Conservation (phyloP, 2,329 filamentous ascomycete genomes). For the Trichophyton rubrum region DNA sequence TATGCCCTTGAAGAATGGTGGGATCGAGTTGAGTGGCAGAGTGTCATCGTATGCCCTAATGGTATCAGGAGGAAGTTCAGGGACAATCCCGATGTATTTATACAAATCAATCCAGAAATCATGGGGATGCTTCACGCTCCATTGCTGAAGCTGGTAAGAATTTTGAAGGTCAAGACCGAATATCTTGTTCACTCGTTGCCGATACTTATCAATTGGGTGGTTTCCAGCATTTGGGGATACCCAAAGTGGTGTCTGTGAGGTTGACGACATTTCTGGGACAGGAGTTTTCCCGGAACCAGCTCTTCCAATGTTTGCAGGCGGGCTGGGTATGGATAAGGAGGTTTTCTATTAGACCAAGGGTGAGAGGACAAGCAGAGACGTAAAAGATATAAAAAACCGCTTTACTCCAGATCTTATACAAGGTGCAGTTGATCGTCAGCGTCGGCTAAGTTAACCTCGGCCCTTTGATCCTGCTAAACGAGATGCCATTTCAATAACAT, state of each 20-base stretch:
- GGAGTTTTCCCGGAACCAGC: not conserved
- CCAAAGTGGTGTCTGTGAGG: constrained; percentile 8
- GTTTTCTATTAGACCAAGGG: not conserved
- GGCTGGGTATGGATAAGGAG: no score
- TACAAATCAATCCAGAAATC: constrained; percentile 36
- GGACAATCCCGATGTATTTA: constrained; percentile 25
- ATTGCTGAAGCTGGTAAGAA: constrained; percentile 29
- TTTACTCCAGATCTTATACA: no score
- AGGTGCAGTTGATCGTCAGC: not conserved
- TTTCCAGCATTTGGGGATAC: constrained; percentile 11
- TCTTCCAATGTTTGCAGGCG: not conserved
- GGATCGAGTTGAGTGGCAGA: constrained; percentile 26
- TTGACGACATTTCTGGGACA: not conserved
- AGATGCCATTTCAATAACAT: not conserved
- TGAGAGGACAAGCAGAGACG: not conserved
- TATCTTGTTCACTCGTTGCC: constrained; percentile 11
- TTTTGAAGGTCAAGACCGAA: constrained; percentile 9
- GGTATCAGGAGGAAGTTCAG: constrained; percentile 21
- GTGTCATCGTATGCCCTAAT: constrained; percentile 28
- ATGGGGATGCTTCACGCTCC: constrained; percentile 30
- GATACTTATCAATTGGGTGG: constrained; percentile 13
- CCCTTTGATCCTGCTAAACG: not conserved
- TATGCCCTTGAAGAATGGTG: constrained; percentile 29
- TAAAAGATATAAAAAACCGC: not conserved
- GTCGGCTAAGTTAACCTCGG: not conserved